Conservation (phyloP, 208 protist species). For the Acanthamoeba polyphaga region DNA sequence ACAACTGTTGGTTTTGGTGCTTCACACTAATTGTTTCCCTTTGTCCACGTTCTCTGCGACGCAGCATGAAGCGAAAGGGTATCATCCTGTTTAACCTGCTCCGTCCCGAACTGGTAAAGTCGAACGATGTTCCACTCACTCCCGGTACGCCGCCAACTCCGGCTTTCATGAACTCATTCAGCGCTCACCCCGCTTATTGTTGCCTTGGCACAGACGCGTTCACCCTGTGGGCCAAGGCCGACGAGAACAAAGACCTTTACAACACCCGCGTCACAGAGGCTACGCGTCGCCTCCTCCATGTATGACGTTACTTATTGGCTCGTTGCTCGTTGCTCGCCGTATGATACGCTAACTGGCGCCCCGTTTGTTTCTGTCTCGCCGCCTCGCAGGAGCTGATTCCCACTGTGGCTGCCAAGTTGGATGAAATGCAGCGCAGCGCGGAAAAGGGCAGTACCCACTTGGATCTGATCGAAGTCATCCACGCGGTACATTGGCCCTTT, state of each 20-base stretch:
- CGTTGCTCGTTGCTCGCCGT: not conserved
- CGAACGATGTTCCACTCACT: conserved; percentile 1
- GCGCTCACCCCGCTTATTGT: not conserved
- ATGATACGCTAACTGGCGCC: too few species aligned
- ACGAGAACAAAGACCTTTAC: conserved; percentile 47
- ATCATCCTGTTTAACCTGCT: conserved; percentile 31
- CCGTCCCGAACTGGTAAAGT: conserved; percentile 40
- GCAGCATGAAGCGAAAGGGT: conserved; percentile 4
- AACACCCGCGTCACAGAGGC: conserved; percentile 23
- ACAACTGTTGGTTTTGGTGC: too few species aligned
- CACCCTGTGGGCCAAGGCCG: conserved; percentile 48
- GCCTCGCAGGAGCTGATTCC: conserved; percentile 47
- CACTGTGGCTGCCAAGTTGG: not conserved
- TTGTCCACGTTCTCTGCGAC: not conserved
- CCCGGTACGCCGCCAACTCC: not conserved
- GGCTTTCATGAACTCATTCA: not conserved
- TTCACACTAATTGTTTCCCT: not conserved
- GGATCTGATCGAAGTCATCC: conserved; percentile 50
- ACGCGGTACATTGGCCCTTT: not conserved
- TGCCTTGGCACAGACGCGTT: conserved; percentile 18
- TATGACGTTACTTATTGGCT: not conserved
- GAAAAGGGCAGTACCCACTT: not conserved
- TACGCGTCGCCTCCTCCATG: conserved; percentile 30
- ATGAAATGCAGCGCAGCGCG: not conserved
- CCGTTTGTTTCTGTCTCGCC: not conserved